Percentiles rank a stretch among this genome's conserved stretches.
These are phyloP conservation scores for Capniomyces stellatus DNA, from an alignment of 371 early-diverging fungal genomes.

Conservation along the genomic window DNA sequence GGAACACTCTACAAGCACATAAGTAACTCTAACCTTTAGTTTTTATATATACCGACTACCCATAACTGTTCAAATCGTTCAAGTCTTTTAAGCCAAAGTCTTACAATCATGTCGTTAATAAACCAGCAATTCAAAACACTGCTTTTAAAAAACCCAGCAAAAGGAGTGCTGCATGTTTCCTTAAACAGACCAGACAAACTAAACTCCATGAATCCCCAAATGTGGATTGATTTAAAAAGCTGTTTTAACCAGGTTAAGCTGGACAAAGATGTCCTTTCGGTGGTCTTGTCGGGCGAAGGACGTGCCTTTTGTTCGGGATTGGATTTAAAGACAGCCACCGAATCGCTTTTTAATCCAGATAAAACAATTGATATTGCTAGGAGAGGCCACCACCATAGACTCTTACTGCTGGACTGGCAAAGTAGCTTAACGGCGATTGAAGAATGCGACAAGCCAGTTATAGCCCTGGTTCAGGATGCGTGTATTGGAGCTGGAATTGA, in stretches of 20 bases:
- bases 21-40: too few species aligned
- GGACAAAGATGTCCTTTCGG: slow-evolving; percentile 45
- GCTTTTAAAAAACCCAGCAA: slow-evolving; percentile 31
- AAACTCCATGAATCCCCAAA: slow-evolving; percentile 55
- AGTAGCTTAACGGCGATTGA: slow-evolving; percentile 56
- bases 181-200: slow-evolving; percentile 63
- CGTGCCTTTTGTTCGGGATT: slow-evolving; percentile 77
- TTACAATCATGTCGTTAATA: too few species aligned
- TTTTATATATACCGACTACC: too few species aligned
- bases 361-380: slow-evolving; percentile 30
- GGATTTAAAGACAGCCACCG: slow-evolving; percentile 37
- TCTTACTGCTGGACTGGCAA: slow-evolving; percentile 36
- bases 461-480: slow-evolving; percentile 69
- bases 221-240: slow-evolving; percentile 33
- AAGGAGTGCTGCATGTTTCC: slow-evolving; percentile 58
- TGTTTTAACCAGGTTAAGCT: slow-evolving; percentile 34
- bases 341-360: background rate
- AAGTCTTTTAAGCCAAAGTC: too few species aligned
- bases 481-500: slow-evolving; percentile 87
- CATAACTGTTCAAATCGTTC: too few species aligned
- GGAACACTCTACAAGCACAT: too few species aligned
- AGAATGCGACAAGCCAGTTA: slow-evolving; percentile 67
- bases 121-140: slow-evolving; percentile 33
- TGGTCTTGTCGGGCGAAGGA: slow-evolving; percentile 57
- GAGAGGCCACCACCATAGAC: slow-evolving; percentile 25